phyloP scores from a whole-genome alignment of 148 eudicot genomes.

The Rheum nobile region DNA sequence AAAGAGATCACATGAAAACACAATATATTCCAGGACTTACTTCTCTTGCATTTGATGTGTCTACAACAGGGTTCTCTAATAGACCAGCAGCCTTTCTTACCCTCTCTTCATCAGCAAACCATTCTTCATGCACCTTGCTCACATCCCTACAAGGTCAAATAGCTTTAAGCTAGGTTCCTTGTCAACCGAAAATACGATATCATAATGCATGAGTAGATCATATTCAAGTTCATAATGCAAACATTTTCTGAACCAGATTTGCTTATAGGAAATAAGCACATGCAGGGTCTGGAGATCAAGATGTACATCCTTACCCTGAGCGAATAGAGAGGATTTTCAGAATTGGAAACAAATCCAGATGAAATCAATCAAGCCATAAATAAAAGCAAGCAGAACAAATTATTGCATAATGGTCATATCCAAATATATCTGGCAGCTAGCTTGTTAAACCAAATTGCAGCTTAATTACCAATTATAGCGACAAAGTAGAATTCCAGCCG shows the following conservation, averaged over 20 bases:
- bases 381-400: neutral
- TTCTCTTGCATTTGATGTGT: constrained; percentile 19
- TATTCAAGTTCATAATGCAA: no score
- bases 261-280: no score
- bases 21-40: constrained; percentile 16
- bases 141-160: constrained; percentile 27
- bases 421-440: neutral
- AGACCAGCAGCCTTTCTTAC: constrained; percentile 48
- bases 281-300: no score
- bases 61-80: constrained; percentile 20
- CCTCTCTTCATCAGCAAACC: constrained; percentile 64
- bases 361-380: neutral
- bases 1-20: neutral
- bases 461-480: constrained; percentile 48
- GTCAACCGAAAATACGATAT: neutral
- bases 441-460: neutral
- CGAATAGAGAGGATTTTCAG: no score
- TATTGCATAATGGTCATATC: neutral
- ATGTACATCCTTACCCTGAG: no score
- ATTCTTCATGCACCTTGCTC: constrained; percentile 51
- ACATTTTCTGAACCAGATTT: no score
- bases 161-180: neutral
- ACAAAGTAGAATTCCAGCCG: constrained; percentile 50
- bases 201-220: no score
- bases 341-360: neutral